Evolutionary conservation across 805 yeast species (phyloP), one percentile per base, ranked within the genome.

Genomic region (Cyberlindnera americana): DNA sequence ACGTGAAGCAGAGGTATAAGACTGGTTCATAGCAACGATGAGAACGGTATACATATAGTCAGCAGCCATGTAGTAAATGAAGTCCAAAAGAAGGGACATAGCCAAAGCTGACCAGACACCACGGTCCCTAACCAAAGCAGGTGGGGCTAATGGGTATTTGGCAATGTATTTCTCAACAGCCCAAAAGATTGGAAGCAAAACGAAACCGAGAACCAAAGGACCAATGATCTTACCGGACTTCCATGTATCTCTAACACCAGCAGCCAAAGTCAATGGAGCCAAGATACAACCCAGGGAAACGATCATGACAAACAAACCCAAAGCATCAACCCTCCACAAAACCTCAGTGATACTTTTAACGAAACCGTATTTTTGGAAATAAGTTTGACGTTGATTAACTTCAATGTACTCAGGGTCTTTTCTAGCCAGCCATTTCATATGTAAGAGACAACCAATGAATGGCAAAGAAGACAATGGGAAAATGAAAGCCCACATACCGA

Each of bases 401-500:
- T 53, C 60, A 19, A 57, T 53, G 72, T 79, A 70, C 43, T 77
- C 80, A n/a, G 67, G 69, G 14, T 75, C 71, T 40, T 65, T 72
- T 13, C 69, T 52, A 12, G 86, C 89, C 41, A 60, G 55, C 48
- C 61, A 62, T 48, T 71, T 59, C 83, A 81, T 78, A 58, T 80
- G 81, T 4, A 69, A 14, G 52, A 78, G 63, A 52, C 81, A 71
- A 5, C 49, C 46, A 7, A 81, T 48, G 37, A 83, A 59, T 16
- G 90, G 91, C n/a, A 83, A 37, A 48, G 81, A 66, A 5, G 78
- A 56, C 27, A 81, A 63, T 25, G 90, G 90, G 69, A 78, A 75
- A 47, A 83, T 81, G 50, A 81, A 78, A 2, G 89, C 88, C 84
- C 84, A 83, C 75, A 83, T 82, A 28, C 82, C 89, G 50, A 82